phyloP scores from a whole-genome alignment of 306 rosid genomes.

The Prunus mongolica region DNA sequence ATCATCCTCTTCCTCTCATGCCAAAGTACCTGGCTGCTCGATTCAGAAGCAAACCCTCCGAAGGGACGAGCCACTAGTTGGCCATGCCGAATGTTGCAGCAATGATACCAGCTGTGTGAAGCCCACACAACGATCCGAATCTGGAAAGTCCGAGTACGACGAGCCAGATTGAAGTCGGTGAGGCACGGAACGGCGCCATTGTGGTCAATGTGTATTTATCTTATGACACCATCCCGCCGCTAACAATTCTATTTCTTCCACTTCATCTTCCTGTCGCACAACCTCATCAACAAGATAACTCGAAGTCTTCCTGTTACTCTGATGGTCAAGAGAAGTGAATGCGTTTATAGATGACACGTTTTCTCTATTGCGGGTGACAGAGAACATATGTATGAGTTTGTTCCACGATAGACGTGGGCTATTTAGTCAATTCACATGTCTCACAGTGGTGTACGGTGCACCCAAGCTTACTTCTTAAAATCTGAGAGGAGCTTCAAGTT shows the following conservation, averaged over 20 bases:
- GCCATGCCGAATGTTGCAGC: slow-evolving; percentile 98
- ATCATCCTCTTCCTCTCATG: slow-evolving; percentile 62
- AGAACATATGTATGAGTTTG: background rate
- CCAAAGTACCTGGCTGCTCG: slow-evolving; percentile 54
- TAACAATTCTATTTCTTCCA: too few species aligned
- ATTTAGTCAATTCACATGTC: background rate
- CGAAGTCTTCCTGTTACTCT: too few species aligned
- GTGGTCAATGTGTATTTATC: background rate
- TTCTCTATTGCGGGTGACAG: background rate
- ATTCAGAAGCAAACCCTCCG: slow-evolving; percentile 76
- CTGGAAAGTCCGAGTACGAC: background rate
- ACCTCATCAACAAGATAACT: too few species aligned
- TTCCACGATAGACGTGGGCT: background rate
- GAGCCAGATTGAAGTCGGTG: background rate
- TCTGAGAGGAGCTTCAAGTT: background rate
- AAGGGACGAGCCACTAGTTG: slow-evolving; percentile 76
- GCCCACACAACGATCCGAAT: slow-evolving; percentile 9
- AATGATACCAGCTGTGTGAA: slow-evolving; percentile 79
- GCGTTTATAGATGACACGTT: too few species aligned
- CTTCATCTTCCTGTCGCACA: too few species aligned
- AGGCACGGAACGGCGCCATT: background rate
- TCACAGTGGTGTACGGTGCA: background rate
- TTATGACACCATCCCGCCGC: too few species aligned
- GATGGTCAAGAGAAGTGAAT: too few species aligned
- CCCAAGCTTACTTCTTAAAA: background rate